Conservation (phyloP, 2,329 filamentous ascomycete genomes). For the Aureobasidium sp. region DNA sequence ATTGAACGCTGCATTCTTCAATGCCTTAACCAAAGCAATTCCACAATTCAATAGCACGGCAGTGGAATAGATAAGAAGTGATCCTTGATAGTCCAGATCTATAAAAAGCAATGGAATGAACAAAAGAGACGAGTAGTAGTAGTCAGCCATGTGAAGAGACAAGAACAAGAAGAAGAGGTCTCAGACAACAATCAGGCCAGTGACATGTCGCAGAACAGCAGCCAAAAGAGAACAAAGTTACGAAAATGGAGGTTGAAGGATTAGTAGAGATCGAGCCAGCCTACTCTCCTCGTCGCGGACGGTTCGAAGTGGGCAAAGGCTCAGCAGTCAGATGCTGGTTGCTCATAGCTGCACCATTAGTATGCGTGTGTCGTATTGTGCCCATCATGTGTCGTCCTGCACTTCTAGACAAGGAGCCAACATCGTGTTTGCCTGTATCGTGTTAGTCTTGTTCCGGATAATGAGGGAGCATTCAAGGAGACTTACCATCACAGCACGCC, state of each 20-base stretch:
- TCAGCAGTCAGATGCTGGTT: not conserved
- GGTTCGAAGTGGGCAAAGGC: not conserved
- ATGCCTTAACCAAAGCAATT: not conserved
- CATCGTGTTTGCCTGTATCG: constrained; percentile 43
- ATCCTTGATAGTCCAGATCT: not conserved
- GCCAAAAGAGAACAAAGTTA: not conserved
- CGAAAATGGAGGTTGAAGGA: not conserved
- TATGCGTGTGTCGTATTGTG: constrained; percentile 8
- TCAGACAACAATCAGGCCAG: not conserved
- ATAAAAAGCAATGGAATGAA: not conserved
- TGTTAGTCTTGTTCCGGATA: constrained; percentile 1
- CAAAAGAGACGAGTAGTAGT: constrained; percentile 1
- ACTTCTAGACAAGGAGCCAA: constrained; percentile 36
- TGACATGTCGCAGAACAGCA: not conserved
- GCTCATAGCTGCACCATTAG: not conserved
- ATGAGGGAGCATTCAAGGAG: not conserved
- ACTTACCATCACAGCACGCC: constrained; percentile 93
- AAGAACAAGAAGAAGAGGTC: not conserved
- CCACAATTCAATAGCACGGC: not conserved
- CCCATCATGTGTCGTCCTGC: constrained; percentile 6
- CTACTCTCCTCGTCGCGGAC: not conserved
- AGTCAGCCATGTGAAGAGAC: not conserved
- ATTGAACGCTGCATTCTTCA: too few relatives aligned
- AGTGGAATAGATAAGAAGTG: not conserved
- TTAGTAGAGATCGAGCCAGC: not conserved